These are phyloP conservation scores for Fagopyrum homotropicum DNA, from an alignment of 148 eudicot species.

Conservation along the genomic window DNA sequence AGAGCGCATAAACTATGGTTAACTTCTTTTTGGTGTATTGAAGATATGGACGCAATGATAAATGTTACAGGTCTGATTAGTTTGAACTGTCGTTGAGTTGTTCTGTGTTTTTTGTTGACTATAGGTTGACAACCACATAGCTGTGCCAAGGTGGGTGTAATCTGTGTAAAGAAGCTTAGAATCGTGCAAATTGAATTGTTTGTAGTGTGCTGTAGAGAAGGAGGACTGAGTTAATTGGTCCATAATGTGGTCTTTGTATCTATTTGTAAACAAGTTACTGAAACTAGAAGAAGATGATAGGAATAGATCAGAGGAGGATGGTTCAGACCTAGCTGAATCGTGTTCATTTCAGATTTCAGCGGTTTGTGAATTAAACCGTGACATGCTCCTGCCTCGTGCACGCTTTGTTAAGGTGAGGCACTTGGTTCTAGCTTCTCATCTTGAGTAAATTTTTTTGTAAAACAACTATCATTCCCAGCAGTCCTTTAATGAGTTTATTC, in stretches of 20 bases:
- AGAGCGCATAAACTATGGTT: not conserved
- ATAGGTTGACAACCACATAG: not conserved
- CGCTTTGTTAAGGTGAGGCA: slow-evolving; percentile 57
- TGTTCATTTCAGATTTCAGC: slow-evolving; percentile 27
- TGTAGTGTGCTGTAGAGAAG: slow-evolving; percentile 2
- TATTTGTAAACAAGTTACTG: slow-evolving; percentile 57
- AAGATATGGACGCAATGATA: not conserved
- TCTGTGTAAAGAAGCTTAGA: not conserved
- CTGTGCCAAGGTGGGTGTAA: not conserved
- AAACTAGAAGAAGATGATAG: slow-evolving; percentile 46
- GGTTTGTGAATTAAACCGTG: slow-evolving; percentile 21
- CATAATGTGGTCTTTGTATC: slow-evolving; percentile 66
- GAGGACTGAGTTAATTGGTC: not conserved
- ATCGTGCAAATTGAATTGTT: not conserved
- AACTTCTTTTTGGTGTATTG: not conserved
- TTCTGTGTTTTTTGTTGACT: slow-evolving; percentile 4
- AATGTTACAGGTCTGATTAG: not conserved
- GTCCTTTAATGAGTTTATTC: not conserved
- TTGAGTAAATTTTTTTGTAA: not conserved
- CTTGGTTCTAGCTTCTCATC: not conserved
- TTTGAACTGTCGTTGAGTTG: not conserved
- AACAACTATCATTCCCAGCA: no score
- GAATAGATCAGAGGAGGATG: slow-evolving; percentile 28
- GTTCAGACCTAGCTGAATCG: slow-evolving; percentile 27
- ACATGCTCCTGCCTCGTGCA: slow-evolving; percentile 33